Conservation (phyloP, 2,329 filamentous ascomycete genomes). For the Ophiocordyceps camponoti-saundersi region DNA sequence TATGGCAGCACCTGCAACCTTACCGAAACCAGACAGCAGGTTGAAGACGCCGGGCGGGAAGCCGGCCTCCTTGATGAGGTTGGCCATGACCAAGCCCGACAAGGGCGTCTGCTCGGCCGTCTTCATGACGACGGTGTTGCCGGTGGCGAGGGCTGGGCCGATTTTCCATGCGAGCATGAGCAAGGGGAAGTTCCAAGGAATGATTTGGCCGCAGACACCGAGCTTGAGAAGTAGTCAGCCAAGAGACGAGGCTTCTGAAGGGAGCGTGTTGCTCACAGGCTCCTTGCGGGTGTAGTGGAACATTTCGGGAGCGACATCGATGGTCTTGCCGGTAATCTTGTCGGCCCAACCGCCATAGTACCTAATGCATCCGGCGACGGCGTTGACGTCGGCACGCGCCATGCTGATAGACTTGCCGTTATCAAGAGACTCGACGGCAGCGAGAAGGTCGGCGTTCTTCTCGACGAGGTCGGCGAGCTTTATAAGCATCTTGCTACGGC, state of each 20-base stretch:
- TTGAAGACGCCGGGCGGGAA: conserved; percentile 67
- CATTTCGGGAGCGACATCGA: conserved; percentile 60
- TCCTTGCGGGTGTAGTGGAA: conserved; percentile 71
- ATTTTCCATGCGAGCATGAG: conserved; percentile 78
- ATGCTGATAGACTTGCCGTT: conserved; percentile 69
- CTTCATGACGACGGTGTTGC: conserved; percentile 60
- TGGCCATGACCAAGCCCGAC: conserved; percentile 47
- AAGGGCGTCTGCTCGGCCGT: conserved; percentile 63
- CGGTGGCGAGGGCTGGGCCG: conserved; percentile 52
- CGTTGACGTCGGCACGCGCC: conserved; percentile 58
- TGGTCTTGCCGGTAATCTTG: conserved; percentile 78
- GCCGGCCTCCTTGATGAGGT: conserved; percentile 55
- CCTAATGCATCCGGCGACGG: conserved; percentile 53
- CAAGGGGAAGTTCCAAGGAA: conserved; percentile 78
- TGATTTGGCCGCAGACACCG: conserved; percentile 74
- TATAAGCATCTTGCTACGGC: conserved; percentile 50
- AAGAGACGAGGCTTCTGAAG: no score
- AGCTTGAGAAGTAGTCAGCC: conserved; percentile 17
- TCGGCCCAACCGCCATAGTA: conserved; percentile 73
- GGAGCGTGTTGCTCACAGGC: conserved; percentile 26
- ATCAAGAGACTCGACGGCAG: conserved; percentile 73
- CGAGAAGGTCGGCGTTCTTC: conserved; percentile 59
- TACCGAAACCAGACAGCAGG: conserved; percentile 63
- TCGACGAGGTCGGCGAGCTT: conserved; percentile 71
- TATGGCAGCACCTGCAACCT: conserved; percentile 60